Evolutionary conservation across 345 rosid species (phyloP), one percentile per base, ranked within the genome.

Genomic region (Lepidium didymum): DNA sequence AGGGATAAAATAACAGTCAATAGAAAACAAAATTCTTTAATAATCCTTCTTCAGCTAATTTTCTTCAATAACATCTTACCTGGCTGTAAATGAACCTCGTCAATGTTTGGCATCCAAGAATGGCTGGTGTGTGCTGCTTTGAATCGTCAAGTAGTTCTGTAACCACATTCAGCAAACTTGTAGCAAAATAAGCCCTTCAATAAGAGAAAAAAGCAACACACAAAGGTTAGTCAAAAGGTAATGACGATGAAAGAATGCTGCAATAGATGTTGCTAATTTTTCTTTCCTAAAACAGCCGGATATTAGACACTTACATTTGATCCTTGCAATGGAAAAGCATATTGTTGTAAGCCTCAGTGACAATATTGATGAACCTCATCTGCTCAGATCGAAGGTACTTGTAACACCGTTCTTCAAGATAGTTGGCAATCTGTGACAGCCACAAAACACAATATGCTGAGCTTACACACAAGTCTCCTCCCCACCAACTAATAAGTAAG

Each of bases 21-120:
- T 31, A 18, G 15, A 31, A 31, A 40, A 23, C 9, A 10, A 27
- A 41, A 27, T 19, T 23, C 1, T 14, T 21, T 56, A 27, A 27
- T 18, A 16, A 18, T 27, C 62, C 31, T 36, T 18, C 13, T 59
- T 63, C 15, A 13, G 0, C 6, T n/a, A 21, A 12, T 21, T 1
- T 18, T 27, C 13, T 27, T 52, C 41, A 15, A 27, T 15, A 21
- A 40, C 2, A n/a, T 4, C 13, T 53, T 58, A 94, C 99, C 99
- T 91, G 97, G 73, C 82, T 80, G 74, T 85, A 84, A 61, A 94
- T 87, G 79, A 91, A 94, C 35, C 69, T 84, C 4, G 88, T 87
- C 78, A 94, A 67, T 64, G 91, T 91, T 73, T 91, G 91, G 85
- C 96, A 94, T 62, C 97, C 97, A 73, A 87, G 88, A 47, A 91